phyloP scores from a whole-genome alignment of 2,329 filamentous ascomycete species.

The Myriosclerotinia scirpicola region DNA sequence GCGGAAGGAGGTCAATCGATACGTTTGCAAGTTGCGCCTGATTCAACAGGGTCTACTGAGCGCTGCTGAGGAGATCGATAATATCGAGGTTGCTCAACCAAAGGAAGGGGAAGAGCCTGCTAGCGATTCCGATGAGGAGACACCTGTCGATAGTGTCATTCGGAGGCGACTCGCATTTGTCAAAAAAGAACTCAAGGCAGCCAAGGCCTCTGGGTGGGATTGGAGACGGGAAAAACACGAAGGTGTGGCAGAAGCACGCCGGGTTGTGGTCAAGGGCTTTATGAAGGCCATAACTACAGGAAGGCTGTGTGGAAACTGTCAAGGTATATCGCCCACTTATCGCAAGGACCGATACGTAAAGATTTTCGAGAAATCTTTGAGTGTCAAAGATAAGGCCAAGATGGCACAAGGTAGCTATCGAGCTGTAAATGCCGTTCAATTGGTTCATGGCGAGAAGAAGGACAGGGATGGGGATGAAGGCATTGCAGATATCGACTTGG shows the following conservation, averaged over 20 bases:
- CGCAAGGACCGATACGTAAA: constrained; percentile 91
- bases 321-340: constrained; percentile 75
- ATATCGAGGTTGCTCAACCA: constrained; percentile 37
- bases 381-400: constrained; percentile 69
- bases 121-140: constrained; percentile 41
- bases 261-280: constrained; percentile 77
- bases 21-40: constrained; percentile 79
- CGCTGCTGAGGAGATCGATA: constrained; percentile 55
- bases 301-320: constrained; percentile 66
- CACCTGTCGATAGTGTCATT: constrained; percentile 49
- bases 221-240: constrained; percentile 68
- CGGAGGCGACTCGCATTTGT: constrained; percentile 66
- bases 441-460: constrained; percentile 44
- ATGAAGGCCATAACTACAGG: constrained; percentile 68
- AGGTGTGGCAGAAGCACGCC: constrained; percentile 73
- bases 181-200: constrained; percentile 66
- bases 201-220: constrained; percentile 45
- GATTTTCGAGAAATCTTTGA: constrained; percentile 83
- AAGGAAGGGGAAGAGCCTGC: constrained; percentile 31
- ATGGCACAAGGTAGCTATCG: constrained; percentile 70
- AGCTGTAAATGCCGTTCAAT: constrained; percentile 39
- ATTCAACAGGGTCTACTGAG: constrained; percentile 81
- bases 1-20: constrained; percentile 74
- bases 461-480: constrained; percentile 58
- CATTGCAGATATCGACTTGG: constrained; percentile 63